These are phyloP conservation scores for Datisca glomerata DNA, from an alignment of 306 rosid species.

Conservation along the genomic window DNA sequence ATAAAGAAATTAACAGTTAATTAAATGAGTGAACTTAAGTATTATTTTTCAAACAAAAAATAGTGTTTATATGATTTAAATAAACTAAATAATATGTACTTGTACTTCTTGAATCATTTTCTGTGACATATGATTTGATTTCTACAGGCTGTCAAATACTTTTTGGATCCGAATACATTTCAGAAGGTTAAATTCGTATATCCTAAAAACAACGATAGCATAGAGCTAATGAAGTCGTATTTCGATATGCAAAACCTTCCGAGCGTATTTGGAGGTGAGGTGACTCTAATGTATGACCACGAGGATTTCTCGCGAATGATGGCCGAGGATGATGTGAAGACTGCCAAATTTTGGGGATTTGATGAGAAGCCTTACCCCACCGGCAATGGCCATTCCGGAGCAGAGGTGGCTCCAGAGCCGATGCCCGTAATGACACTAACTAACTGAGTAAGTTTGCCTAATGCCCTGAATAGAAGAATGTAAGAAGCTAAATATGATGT, in stretches of 20 bases:
- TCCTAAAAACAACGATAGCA: slow-evolving; percentile 60
- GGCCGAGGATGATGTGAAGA: slow-evolving; percentile 63
- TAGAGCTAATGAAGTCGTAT: slow-evolving; percentile 68
- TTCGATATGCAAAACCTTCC: slow-evolving; percentile 82
- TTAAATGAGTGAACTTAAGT: too few relatives aligned
- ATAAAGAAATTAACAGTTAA: too few relatives aligned
- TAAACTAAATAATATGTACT: too few relatives aligned
- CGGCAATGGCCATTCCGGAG: slow-evolving; percentile 28
- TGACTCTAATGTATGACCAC: slow-evolving; percentile 64
- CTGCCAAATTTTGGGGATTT: slow-evolving; percentile 76
- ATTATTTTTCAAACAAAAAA: too few relatives aligned
- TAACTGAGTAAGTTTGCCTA: slow-evolving; percentile 3
- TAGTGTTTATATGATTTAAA: too few relatives aligned
- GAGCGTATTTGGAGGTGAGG: slow-evolving; percentile 67
- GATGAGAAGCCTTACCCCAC: slow-evolving; percentile 29
- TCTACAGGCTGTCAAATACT: slow-evolving; percentile 55
- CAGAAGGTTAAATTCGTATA: slow-evolving; percentile 81
- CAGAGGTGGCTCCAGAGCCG: slow-evolving; percentile 39
- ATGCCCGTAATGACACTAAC: slow-evolving; percentile 1
- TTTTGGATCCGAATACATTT: slow-evolving; percentile 63
- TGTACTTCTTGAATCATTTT: too few relatives aligned
- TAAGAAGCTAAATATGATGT: too few relatives aligned
- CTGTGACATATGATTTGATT: slow-evolving; percentile 8
- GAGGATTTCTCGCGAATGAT: slow-evolving; percentile 71
- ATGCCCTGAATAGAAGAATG: too few relatives aligned